Conservation (phyloP, 129 eudicot genomes). For the Silybum marianum region DNA sequence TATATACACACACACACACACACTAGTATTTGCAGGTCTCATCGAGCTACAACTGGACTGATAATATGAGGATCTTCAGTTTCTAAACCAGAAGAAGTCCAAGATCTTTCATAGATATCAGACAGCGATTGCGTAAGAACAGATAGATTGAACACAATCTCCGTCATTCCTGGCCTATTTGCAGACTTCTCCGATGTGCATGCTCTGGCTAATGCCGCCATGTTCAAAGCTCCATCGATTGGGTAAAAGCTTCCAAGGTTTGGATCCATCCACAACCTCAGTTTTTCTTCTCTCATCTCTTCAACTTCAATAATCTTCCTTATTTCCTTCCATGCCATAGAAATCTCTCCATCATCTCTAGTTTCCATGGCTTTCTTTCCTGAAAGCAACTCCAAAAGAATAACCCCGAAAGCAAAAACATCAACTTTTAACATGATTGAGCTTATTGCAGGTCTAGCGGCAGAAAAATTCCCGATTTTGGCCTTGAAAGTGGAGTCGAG, state of each 20-base stretch:
- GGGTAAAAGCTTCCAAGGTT: conserved; percentile 54
- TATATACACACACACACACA: not conserved
- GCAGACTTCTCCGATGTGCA: conserved; percentile 72
- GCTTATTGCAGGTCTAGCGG: conserved; percentile 54
- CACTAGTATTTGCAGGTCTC: conserved; percentile 9
- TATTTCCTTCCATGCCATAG: conserved; percentile 69
- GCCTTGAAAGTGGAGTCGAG: conserved; percentile 72
- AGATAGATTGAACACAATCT: conserved; percentile 68
- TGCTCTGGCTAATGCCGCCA: conserved; percentile 65
- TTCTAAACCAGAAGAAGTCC: conserved; percentile 50
- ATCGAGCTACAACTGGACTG: conserved; percentile 67
- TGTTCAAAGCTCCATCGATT: conserved; percentile 59
- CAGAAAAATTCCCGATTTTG: conserved; percentile 63
- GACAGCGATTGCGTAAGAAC: conserved; percentile 61
- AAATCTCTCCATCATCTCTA: conserved; percentile 57
- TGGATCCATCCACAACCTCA: conserved; percentile 72
- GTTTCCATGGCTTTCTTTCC: conserved; percentile 72
- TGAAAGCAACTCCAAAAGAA: conserved; percentile 69
- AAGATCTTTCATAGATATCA: conserved; percentile 52
- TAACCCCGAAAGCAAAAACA: conserved; percentile 66
- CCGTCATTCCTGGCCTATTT: conserved; percentile 69
- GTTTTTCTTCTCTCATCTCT: conserved; percentile 53
- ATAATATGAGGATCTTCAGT: conserved; percentile 51
- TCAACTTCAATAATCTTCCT: conserved; percentile 51
- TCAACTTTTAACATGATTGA: conserved; percentile 57